Evolutionary conservation across 352 stramenopile genomes (phyloP).

Genomic region (Peronospora destructor): DNA sequence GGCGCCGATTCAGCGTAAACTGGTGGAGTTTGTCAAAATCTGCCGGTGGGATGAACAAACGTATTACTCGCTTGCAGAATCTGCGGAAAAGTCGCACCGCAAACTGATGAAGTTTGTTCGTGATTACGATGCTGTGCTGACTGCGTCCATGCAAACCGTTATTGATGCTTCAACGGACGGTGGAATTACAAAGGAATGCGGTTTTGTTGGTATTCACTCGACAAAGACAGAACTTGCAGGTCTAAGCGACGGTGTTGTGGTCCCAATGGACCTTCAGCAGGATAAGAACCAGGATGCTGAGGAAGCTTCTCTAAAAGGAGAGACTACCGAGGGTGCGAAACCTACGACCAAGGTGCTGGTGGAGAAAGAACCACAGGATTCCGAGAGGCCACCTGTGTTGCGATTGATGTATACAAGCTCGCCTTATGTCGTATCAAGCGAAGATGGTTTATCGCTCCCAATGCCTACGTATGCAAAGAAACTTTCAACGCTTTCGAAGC

Average conservation of each 20-base stretch:
- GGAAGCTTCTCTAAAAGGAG: constrained; percentile 5
- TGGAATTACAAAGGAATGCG: constrained; percentile 74
- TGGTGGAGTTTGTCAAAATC: constrained; percentile 98
- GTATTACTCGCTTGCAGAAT: constrained; percentile 98
- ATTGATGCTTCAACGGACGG: constrained; percentile 85
- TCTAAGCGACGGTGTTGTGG: constrained; percentile 39
- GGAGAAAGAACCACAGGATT: constrained; percentile 10
- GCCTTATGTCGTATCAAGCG: not conserved
- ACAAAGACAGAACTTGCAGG: constrained; percentile 60
- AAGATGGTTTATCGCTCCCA: constrained; percentile 7
- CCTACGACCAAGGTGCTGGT: constrained; percentile 4
- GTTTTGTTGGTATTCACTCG: constrained; percentile 63
- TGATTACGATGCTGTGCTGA: constrained; percentile 85
- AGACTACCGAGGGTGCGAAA: constrained; percentile 8
- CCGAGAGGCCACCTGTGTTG: constrained; percentile 19
- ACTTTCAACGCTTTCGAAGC: constrained; percentile 50
- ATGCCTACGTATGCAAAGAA: constrained; percentile 40
- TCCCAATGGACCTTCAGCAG: constrained; percentile 28
- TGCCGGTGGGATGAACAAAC: constrained; percentile 99
- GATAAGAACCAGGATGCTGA: constrained; percentile 19
- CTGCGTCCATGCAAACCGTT: constrained; percentile 75
- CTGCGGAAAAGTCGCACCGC: constrained; percentile 95
- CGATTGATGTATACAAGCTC: constrained; percentile 18
- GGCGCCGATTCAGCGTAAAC: constrained; percentile 92
- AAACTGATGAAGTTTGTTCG: constrained; percentile 97